Conservation (phyloP, 148 eudicot species). For the Cornus kousa region DNA sequence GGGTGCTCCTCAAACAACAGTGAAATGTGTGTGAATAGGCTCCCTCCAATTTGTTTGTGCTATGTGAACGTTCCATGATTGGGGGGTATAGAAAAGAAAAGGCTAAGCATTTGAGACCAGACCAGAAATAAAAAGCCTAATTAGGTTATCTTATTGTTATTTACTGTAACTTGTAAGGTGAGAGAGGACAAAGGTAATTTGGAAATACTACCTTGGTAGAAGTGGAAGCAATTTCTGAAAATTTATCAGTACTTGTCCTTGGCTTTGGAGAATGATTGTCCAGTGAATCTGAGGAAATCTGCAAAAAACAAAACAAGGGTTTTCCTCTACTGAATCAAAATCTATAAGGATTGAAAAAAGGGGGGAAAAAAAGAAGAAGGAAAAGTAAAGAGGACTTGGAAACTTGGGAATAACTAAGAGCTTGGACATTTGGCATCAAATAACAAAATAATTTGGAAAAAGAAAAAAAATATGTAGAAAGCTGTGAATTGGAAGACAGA, state of each 20-base stretch:
- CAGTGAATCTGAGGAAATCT: constrained; percentile 7
- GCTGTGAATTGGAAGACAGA: background rate
- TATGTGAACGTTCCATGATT: background rate
- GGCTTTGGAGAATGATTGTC: constrained; percentile 11
- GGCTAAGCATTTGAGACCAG: background rate
- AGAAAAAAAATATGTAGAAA: background rate
- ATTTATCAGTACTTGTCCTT: background rate
- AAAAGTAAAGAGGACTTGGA: background rate
- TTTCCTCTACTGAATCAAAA: background rate
- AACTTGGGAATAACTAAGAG: too few relatives aligned
- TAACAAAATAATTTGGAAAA: too few relatives aligned
- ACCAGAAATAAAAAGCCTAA: background rate
- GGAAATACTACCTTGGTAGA: constrained; percentile 38
- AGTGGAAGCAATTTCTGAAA: constrained; percentile 25
- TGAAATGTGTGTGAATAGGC: background rate
- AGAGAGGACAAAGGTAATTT: background rate
- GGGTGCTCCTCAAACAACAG: too few relatives aligned
- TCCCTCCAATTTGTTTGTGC: background rate
- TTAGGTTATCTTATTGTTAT: background rate
- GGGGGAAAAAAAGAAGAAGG: background rate
- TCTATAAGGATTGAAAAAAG: background rate
- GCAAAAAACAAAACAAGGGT: background rate
- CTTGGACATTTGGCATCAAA: too few relatives aligned
- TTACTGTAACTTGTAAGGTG: background rate
- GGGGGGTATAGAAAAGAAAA: background rate